Base-by-base conservation (phyloP, 768 basidiomycete species). In the Suillus weaverae region DNA sequence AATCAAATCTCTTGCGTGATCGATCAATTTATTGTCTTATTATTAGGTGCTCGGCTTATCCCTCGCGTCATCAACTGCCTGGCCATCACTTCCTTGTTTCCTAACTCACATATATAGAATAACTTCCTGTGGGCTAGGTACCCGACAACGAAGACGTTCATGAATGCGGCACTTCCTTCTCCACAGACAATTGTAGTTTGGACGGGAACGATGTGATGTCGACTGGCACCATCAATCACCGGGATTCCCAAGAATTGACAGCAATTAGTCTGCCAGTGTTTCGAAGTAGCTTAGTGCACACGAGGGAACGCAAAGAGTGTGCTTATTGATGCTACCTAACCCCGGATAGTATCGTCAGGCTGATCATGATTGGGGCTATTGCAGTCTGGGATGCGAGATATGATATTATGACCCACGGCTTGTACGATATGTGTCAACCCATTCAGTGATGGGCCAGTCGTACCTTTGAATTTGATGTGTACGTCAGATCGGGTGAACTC, bases 11-110 rank as follows among this genome's bases (percentile, higher is more conserved):
- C 18, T 59, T 41, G 18, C 39, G 57, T 33, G 39, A 59, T 59
- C 57, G 38, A 38, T 54, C 53, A n/a, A 10, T 5, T 26, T 30
- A 41, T 41, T 59, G 38, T 59, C 39, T 41, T 43, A 59, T 59
- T 20, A 59, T 59, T 59, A 59, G 57, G 18, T 41, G 20, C 26
- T 39, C 57, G 39, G 38, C 26, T 41, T 59, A 41, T 41, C 57
- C 39, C 39, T 41, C 41, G 36, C 14, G 22, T 39, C 26, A 39
- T 57, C 36, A 16, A 57, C 30, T 18, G 26, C 26, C 18, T n/a
- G n/a, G n/a, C n/a, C 57, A 39, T 38, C 26, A 22, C 56, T 57
- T 39, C 36, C 56, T 39, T 57, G 56, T 18, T 57, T 39, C 56
- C 38, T 41, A 20, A 41, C 39, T 41, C 39, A 32, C 30, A 7